Evolutionary conservation across 768 basidiomycete genomes (phyloP), one percentile per base, ranked within the genome.

Genomic region (Calocybe indica): DNA sequence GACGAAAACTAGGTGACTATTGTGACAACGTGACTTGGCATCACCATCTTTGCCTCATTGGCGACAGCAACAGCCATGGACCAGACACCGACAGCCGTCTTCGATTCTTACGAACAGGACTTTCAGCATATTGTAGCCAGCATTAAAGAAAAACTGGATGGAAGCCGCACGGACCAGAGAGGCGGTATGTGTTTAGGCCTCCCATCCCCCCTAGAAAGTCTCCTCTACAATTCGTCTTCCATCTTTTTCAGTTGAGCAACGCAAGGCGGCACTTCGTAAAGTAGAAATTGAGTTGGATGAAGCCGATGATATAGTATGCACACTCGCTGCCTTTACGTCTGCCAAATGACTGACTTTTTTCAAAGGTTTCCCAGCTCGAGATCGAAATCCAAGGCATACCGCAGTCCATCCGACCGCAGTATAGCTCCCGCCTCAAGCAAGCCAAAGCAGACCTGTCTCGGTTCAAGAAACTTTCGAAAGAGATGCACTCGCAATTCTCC

Each of bases 301-400:
- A 59, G 93, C 92, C 0, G 92, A 94, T 52, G 94, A 96, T 71
- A 88, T 94, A 64, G 92, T 88, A 54, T 40, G 86, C 65, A 1
- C 7, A 9, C 29, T 37, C 47, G 37, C 2, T 22, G 22, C 7
- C 7, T 37, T 28, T 14, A 14, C 32, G 6, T 13, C 14, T 43
- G 41, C 15, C 45, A 42, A 9, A 39, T 37, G 7, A 44, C 36
- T 30, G 47, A 14, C 10, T 50, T 46, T 36, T 30, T 31, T 32
- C 32, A 10, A 57, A 96, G 92, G 74, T 96, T 48, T 90, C 90
- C 35, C 93, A 95, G 72, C 88, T 97, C 75, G 92, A 95, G 64
- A 78, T 93, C 37, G 93, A 96, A 65, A 82, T 93, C 7, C 92
- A 91, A 51, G 90, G 89, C 1, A 92, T 95, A 61, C 92, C 92